Evolutionary conservation across 257 asterid genomes (phyloP).

Genomic region (Scutellaria barbata): DNA sequence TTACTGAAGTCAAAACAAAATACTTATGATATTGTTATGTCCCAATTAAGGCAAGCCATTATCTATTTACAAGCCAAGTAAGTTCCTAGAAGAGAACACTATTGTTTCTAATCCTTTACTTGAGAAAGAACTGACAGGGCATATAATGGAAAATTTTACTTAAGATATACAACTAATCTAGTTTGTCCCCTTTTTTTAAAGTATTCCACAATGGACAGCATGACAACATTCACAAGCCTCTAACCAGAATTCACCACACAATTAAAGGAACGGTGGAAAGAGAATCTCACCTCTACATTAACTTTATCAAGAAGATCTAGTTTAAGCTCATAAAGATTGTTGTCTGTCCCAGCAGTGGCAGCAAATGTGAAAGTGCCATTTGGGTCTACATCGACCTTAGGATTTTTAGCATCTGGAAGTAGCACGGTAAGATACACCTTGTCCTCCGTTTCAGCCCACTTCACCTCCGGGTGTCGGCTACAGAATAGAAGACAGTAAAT

Average conservation of each 20-base stretch:
- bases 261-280: neutral
- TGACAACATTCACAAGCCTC: neutral
- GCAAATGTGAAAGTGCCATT: constrained; percentile 66
- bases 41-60: neutral
- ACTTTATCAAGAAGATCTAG: constrained; percentile 68
- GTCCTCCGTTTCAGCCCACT: constrained; percentile 83
- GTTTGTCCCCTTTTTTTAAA: neutral
- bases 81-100: neutral
- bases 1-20: neutral
- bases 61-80: neutral
- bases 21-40: neutral
- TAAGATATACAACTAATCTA: neutral
- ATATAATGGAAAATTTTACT: neutral
- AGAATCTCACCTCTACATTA: constrained; percentile 58
- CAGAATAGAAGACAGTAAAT: constrained; percentile 5
- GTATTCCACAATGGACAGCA: neutral
- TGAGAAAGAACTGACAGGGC: neutral
- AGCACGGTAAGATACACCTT: constrained; percentile 63
- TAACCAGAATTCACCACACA: neutral
- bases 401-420: constrained; percentile 66
- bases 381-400: constrained; percentile 69
- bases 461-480: constrained; percentile 73
- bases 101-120: neutral
- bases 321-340: constrained; percentile 60
- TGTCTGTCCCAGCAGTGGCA: constrained; percentile 60